Evolutionary conservation across 257 asterid genomes (phyloP).

Genomic region (Nicotiana tomentosiformis): DNA sequence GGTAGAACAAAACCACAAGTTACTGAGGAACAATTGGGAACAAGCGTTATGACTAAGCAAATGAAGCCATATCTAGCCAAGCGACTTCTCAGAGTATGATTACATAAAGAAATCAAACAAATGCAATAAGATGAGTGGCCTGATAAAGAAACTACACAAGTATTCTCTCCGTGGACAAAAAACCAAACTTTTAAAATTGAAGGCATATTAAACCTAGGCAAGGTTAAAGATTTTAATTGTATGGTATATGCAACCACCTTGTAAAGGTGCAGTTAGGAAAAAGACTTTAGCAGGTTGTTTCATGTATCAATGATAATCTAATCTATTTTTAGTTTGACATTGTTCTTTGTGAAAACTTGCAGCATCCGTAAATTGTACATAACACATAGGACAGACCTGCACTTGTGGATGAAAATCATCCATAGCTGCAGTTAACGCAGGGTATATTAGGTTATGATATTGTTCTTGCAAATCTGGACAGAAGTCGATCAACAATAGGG

Average conservation of each 20-base stretch:
- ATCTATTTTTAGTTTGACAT: background rate
- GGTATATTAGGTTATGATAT: constrained; percentile 67
- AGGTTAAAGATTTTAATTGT: background rate
- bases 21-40: no score
- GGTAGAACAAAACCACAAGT: no score
- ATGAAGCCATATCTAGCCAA: no score
- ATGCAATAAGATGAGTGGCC: background rate
- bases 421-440: constrained; percentile 76
- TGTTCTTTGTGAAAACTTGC: background rate
- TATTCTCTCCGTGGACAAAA: background rate
- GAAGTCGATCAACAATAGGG: constrained; percentile 77
- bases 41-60: no score
- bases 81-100: no score
- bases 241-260: background rate
- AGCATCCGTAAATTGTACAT: background rate
- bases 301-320: background rate
- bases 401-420: constrained; percentile 95
- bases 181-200: no score
- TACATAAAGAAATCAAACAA: background rate
- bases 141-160: background rate
- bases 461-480: constrained; percentile 89
- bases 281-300: background rate
- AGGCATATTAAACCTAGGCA: no score
- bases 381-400: constrained; percentile 47
- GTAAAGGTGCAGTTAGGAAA: background rate